Conservation (phyloP, 2,329 filamentous ascomycete species). For the Colletotrichum karsti region DNA sequence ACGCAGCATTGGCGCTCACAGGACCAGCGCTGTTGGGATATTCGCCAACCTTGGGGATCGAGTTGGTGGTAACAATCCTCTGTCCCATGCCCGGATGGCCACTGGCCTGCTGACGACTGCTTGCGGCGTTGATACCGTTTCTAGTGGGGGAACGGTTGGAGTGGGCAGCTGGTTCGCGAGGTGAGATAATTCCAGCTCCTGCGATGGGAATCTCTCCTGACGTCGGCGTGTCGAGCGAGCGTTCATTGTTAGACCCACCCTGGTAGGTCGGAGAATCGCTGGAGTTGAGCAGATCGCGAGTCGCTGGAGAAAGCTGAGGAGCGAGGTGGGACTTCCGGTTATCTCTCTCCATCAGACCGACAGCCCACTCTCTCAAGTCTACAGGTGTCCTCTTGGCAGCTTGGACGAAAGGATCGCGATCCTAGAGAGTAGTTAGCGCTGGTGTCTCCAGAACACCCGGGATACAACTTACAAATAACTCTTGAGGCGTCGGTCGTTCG, state of each 20-base stretch:
- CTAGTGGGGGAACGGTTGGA: conserved; percentile 61
- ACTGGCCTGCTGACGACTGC: conserved; percentile 45
- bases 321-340: conserved; percentile 95
- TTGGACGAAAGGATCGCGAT: conserved; percentile 92
- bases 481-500: conserved; percentile 88
- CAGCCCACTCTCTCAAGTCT: conserved; percentile 91
- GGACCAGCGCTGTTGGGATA: conserved; percentile 48
- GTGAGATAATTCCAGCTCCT: conserved; percentile 62
- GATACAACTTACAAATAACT: conserved; percentile 78
- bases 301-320: conserved; percentile 80
- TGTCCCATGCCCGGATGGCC: conserved; percentile 62
- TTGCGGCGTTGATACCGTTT: conserved; percentile 55
- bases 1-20: conserved; percentile 54
- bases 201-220: conserved; percentile 78
- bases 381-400: conserved; percentile 97
- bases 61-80: conserved; percentile 60
- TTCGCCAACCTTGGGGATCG: conserved; percentile 56
- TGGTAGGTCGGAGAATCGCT: conserved; percentile 65
- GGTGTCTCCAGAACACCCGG: no score
- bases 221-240: conserved; percentile 68
- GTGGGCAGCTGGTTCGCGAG: conserved; percentile 57
- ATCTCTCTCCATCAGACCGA: conserved; percentile 91
- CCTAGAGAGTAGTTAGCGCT: conserved; percentile 59
- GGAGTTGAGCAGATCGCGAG: conserved; percentile 76
- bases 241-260: conserved; percentile 51